Conservation (phyloP, 495 filamentous ascomycete species). For the Aspergillus wentii region DNA sequence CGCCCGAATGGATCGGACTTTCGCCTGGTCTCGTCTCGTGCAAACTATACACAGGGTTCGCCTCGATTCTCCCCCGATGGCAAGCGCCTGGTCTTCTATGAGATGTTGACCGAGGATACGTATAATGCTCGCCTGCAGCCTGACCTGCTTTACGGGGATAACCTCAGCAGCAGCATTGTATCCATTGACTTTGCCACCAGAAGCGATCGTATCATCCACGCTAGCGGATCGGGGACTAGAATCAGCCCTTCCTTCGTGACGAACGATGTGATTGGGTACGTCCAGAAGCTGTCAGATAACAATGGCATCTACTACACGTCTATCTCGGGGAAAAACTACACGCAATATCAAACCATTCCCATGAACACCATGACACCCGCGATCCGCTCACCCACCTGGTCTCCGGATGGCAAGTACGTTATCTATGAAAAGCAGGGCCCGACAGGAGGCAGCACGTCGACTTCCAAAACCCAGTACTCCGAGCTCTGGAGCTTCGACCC, state of each 20-base stretch:
- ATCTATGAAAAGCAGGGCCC: constrained; percentile 2
- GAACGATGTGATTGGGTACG: constrained; percentile 7
- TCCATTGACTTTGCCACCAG: constrained; percentile 10
- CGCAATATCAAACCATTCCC: too few relatives aligned
- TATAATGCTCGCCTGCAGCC: constrained; percentile 1
- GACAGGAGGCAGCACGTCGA: too few relatives aligned
- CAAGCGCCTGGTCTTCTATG: constrained; percentile 10
- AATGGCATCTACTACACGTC: constrained; percentile 9
- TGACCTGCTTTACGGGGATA: too few relatives aligned
- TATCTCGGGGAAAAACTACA: background rate
- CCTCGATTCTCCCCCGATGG: constrained; percentile 9
- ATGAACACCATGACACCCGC: too few relatives aligned
- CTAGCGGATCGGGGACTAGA: constrained; percentile 1
- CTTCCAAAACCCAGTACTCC: too few relatives aligned
- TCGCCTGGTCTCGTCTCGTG: constrained; percentile 1
- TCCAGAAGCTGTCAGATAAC: constrained; percentile 4
- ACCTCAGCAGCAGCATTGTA: constrained; percentile 1
- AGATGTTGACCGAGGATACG: constrained; percentile 4
- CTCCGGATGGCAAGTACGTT: constrained; percentile 8
- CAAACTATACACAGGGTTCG: constrained; percentile 1
- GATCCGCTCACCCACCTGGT: constrained; percentile 9
- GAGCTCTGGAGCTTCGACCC: constrained; percentile 9
- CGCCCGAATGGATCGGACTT: constrained; percentile 1
- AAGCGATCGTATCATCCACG: constrained; percentile 2
- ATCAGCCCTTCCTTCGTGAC: constrained; percentile 1